Evolutionary conservation across 352 stramenopile species (phyloP).

Genomic region (Globisporangium spiculum): DNA sequence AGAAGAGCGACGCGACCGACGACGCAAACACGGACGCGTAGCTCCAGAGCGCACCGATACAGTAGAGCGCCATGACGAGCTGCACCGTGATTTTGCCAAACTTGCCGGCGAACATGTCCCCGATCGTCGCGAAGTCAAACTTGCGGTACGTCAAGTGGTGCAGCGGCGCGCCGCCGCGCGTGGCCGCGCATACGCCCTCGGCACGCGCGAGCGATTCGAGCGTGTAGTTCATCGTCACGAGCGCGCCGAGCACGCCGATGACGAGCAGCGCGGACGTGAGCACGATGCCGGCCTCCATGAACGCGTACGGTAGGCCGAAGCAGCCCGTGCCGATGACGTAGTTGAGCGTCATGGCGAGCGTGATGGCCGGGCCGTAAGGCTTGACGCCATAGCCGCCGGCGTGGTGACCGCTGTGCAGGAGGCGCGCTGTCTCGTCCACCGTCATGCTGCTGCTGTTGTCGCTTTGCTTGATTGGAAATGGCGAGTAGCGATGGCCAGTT

Average conservation of each 20-base stretch:
- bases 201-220: slow-evolving; percentile 76
- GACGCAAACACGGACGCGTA: slow-evolving; percentile 86
- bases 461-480: neutral
- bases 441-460: slow-evolving; percentile 4
- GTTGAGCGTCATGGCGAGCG: slow-evolving; percentile 83
- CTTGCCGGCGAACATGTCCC: slow-evolving; percentile 79
- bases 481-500: neutral
- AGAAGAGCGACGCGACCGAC: slow-evolving; percentile 81
- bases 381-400: slow-evolving; percentile 38
- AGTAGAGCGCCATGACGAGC: slow-evolving; percentile 70
- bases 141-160: slow-evolving; percentile 85
- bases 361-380: slow-evolving; percentile 64
- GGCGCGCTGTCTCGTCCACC: slow-evolving; percentile 25
- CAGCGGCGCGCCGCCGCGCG: slow-evolving; percentile 39
- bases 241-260: slow-evolving; percentile 52
- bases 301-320: slow-evolving; percentile 81
- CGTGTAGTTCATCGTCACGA: slow-evolving; percentile 89
- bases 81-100: slow-evolving; percentile 66
- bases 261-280: slow-evolving; percentile 63
- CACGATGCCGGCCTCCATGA: slow-evolving; percentile 65
- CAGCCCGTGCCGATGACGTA: slow-evolving; percentile 86
- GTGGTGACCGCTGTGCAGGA: slow-evolving; percentile 23
- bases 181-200: slow-evolving; percentile 67
- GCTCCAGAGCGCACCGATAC: slow-evolving; percentile 76
- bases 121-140: slow-evolving; percentile 80